A percentile compares a stretch with the other conserved stretches of the same genome.
Evolutionary conservation across 495 filamentous ascomycete species (phyloP).

Genomic region (Talaromyces stipitatus): DNA sequence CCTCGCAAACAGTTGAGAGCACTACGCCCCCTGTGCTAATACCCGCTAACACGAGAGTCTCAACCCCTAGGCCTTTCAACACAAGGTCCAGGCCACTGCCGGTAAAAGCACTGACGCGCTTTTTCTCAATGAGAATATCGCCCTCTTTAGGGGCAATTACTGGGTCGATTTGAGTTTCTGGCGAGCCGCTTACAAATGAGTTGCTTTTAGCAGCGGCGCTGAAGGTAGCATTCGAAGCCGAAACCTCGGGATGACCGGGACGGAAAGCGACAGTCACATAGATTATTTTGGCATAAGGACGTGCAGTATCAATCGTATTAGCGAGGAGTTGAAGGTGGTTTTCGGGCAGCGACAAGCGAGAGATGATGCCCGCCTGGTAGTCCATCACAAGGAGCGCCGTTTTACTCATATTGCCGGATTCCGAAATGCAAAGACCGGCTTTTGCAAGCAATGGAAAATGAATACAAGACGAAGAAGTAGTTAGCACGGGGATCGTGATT

Average conservation of each 20-base stretch:
- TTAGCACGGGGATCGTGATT: too few relatives aligned
- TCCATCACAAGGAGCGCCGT: constrained; percentile 30
- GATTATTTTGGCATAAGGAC: constrained; percentile 20
- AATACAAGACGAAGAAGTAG: too few relatives aligned
- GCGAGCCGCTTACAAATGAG: neutral
- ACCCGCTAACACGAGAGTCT: constrained; percentile 25
- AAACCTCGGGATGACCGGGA: constrained; percentile 21
- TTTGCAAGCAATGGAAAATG: too few relatives aligned
- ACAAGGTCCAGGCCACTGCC: constrained; percentile 29
- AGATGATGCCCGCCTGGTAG: constrained; percentile 23
- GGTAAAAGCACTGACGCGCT: constrained; percentile 28
- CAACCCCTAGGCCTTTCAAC: constrained; percentile 19
- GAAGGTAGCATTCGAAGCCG: constrained; percentile 15
- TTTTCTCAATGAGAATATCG: constrained; percentile 27
- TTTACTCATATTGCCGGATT: constrained; percentile 16
- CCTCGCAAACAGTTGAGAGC: constrained; percentile 32
- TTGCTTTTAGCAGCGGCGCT: neutral
- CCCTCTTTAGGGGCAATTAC: constrained; percentile 12
- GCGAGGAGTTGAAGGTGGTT: constrained; percentile 20
- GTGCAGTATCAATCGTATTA: constrained; percentile 16
- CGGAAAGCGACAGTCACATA: constrained; percentile 28
- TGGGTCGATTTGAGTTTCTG: constrained; percentile 16
- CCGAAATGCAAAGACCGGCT: too few relatives aligned
- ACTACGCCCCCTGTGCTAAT: constrained; percentile 31
- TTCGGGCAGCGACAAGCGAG: constrained; percentile 8